Base-by-base conservation (phyloP, 805 yeast genomes). In the Maudiozyma saulgeensis region DNA sequence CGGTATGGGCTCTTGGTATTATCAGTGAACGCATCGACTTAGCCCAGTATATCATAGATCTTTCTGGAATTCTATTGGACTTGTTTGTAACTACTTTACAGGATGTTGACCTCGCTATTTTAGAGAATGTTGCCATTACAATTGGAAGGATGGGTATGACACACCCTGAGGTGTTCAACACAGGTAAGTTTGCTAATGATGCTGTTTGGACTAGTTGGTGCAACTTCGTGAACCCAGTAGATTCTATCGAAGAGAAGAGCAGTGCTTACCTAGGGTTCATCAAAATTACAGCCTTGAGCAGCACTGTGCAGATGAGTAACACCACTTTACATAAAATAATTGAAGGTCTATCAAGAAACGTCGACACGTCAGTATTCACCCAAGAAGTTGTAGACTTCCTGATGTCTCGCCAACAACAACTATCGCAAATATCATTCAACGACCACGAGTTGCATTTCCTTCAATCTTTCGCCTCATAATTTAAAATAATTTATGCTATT, bases 1-100 rank as follows among this genome's bases (percentile, higher is more conserved):
- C 98, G 1, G 81, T 87, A 45, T 93, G 99, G 99, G 79, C 96
- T 1, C 69, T 86, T 13, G 98, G 99, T 42, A 96, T 93, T 64
- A 79, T 93, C 31, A 75, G 87, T 3, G 71, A 89, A 59, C 77
- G 86, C 49, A 48, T 65, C 11, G 65, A 65, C 44, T 43, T 67
- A 26, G 56, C 61, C 18, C 61, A 58, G 13, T 63, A 58, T 47
- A 53, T 65, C 26, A 49, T 67, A 25, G 67, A 66, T 38, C 32
- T 67, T 34, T 56, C 66, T 13, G 53, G 61, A 11, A 48, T 64
- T 8, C 48, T 63, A 18, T 44, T 64, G 11, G 68, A 66, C 50
- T 43, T 61, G 16, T 64, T 64, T 45, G 53, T 61, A 8, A 56
- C 57, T 9, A 57, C 62, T 6, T 52, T 55, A 26, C 56, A 58